phyloP scores from a whole-genome alignment of 2,329 filamentous ascomycete genomes.

The Beauveria pseudobassiana region DNA sequence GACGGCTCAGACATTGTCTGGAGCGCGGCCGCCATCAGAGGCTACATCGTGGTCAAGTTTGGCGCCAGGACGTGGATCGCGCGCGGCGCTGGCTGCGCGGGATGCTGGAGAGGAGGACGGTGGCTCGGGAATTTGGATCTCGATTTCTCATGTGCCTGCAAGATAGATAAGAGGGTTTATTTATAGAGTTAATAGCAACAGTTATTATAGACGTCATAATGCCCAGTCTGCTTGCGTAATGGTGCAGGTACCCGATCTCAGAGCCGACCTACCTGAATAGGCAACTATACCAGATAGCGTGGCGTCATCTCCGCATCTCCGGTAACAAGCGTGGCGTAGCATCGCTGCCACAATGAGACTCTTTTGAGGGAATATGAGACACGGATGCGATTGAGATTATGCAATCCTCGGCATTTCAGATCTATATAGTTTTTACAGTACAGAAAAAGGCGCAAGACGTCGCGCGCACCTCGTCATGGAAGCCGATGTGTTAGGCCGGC shows the following conservation, averaged over 20 bases:
- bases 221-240: background rate
- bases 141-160: conserved; percentile 64
- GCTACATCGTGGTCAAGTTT: no score
- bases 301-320: background rate
- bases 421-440: background rate
- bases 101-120: conserved; percentile 59
- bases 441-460: background rate
- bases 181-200: background rate
- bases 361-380: no score
- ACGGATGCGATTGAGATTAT: no score
- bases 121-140: conserved; percentile 62
- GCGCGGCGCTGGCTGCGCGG: conserved; percentile 52
- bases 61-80: no score
- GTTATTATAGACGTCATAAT: background rate
- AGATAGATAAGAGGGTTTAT: conserved; percentile 19
- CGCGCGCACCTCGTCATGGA: background rate
- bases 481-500: background rate
- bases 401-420: background rate
- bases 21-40: no score
- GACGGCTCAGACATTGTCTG: no score
- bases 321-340: background rate
- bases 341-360: background rate
- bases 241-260: background rate
- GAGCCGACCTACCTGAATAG: background rate
- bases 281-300: background rate